Evolutionary conservation across 208 protist genomes (phyloP).

Genomic region (Leishmania turanica): DNA sequence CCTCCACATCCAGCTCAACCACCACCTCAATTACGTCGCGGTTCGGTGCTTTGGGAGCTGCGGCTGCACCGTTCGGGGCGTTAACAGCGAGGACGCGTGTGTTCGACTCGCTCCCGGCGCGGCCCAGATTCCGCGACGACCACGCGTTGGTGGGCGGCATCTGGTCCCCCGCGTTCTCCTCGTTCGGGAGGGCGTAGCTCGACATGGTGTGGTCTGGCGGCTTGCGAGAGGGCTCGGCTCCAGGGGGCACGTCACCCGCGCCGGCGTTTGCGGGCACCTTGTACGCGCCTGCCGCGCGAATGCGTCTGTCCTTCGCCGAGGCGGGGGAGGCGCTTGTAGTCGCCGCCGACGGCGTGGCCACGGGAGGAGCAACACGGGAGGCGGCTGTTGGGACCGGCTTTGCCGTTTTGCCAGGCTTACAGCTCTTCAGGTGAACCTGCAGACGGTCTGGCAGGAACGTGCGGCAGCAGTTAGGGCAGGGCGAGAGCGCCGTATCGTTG

Average conservation of each 20-base stretch:
- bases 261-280: slow-evolving; percentile 13
- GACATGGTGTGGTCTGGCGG: not conserved
- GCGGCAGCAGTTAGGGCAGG: slow-evolving; percentile 89
- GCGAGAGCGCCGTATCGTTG: slow-evolving; percentile 62
- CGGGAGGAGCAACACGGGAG: slow-evolving; percentile 53
- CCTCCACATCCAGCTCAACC: slow-evolving; percentile 24
- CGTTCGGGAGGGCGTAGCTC: not conserved
- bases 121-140: slow-evolving; percentile 3
- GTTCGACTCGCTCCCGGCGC: not conserved
- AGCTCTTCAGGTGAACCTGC: slow-evolving; percentile 87
- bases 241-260: slow-evolving; percentile 22
- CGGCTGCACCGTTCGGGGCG: not conserved
- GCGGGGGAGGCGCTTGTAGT: not conserved
- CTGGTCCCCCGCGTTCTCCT: slow-evolving; percentile 4
- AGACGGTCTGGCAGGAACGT: slow-evolving; percentile 92
- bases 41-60: not conserved
- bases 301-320: slow-evolving; percentile 12
- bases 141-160: slow-evolving; percentile 2
- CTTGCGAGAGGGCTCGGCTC: not conserved
- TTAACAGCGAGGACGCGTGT: not conserved
- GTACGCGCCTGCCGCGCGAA: slow-evolving; percentile 24
- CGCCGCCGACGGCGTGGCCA: slow-evolving; percentile 20
- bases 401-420: slow-evolving; percentile 66
- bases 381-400: slow-evolving; percentile 53
- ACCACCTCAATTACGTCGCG: slow-evolving; percentile 17